These are phyloP conservation scores for Saccharomycopsis fermentans DNA, from an alignment of 805 yeast genomes.

Conservation along the genomic window DNA sequence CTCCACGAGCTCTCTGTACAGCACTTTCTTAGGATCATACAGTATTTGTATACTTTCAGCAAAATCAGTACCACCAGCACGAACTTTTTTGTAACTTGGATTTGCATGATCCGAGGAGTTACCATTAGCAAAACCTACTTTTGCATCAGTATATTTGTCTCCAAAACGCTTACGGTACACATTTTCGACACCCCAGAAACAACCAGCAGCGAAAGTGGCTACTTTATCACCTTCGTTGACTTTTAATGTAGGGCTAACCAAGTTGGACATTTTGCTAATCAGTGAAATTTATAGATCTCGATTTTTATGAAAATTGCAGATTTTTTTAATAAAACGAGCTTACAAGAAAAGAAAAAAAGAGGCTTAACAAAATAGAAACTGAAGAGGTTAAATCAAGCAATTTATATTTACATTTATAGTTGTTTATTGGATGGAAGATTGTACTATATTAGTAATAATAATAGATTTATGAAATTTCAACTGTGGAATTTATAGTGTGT, in stretches of 20 bases:
- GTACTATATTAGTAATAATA: not conserved
- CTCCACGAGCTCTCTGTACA: conserved; percentile 54
- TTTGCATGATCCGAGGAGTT: conserved; percentile 33
- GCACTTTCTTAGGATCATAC: conserved; percentile 59
- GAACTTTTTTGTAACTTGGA: conserved; percentile 52
- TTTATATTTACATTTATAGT: no score
- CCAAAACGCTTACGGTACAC: conserved; percentile 64
- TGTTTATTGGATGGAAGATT: no score
- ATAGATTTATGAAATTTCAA: not conserved
- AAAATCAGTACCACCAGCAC: conserved; percentile 60
- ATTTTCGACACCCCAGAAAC: conserved; percentile 88
- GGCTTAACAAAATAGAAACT: no score
- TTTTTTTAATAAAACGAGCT: no score
- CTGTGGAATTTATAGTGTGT: not conserved
- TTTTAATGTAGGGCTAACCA: conserved; percentile 26
- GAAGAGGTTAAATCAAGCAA: no score
- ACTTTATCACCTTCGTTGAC: conserved; percentile 40
- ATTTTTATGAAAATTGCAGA: not conserved
- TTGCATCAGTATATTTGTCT: conserved; percentile 53
- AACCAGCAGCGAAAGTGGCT: conserved; percentile 56
- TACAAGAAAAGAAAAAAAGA: no score
- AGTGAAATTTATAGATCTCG: not conserved
- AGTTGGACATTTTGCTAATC: not conserved
- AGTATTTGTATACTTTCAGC: conserved; percentile 83
- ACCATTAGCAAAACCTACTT: conserved; percentile 92